phyloP scores from a whole-genome alignment of 495 filamentous ascomycete genomes.

The Aspergillus coremiiformis region DNA sequence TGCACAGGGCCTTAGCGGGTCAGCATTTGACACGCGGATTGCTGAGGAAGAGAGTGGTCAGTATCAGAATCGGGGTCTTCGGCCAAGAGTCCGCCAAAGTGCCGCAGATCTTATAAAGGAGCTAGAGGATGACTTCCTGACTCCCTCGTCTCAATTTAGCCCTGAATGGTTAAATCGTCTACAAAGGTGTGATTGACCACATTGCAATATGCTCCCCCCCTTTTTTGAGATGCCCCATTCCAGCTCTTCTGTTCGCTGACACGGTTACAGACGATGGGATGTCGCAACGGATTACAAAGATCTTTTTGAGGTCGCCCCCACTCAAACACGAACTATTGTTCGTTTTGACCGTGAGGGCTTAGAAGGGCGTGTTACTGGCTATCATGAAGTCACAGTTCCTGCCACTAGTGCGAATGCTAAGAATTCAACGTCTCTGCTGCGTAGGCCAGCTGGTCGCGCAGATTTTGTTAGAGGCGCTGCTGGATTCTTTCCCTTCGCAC shows the following conservation, averaged over 20 bases:
- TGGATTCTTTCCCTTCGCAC: constrained; percentile 93
- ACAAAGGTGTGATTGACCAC: constrained; percentile 53
- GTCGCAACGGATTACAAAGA: constrained; percentile 64
- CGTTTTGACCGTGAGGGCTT: constrained; percentile 88
- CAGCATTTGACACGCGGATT: constrained; percentile 27
- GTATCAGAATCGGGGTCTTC: constrained; percentile 35
- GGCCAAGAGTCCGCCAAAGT: constrained; percentile 45
- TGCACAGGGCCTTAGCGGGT: constrained; percentile 17
- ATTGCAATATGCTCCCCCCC: not conserved
- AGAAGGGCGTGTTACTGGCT: constrained; percentile 88
- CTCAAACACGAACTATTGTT: constrained; percentile 85
- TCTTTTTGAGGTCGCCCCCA: constrained; percentile 79
- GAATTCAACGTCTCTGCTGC: constrained; percentile 84
- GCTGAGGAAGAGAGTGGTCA: constrained; percentile 29
- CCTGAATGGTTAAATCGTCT: constrained; percentile 77
- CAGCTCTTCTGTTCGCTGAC: constrained; percentile 11
- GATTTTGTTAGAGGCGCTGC: constrained; percentile 94
- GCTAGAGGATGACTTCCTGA: constrained; percentile 70
- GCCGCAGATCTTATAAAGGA: constrained; percentile 54
- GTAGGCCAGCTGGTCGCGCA: constrained; percentile 79
- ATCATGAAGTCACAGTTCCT: constrained; percentile 89
- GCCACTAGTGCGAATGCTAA: constrained; percentile 88
- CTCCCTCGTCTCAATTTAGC: constrained; percentile 69
- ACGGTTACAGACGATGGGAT: constrained; percentile 64
- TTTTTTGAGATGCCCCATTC: not conserved